Percentiles rank a stretch among this genome's conserved stretches.
Conservation (phyloP, 2,329 filamentous ascomycete genomes). For the Fusarium burgessii region DNA sequence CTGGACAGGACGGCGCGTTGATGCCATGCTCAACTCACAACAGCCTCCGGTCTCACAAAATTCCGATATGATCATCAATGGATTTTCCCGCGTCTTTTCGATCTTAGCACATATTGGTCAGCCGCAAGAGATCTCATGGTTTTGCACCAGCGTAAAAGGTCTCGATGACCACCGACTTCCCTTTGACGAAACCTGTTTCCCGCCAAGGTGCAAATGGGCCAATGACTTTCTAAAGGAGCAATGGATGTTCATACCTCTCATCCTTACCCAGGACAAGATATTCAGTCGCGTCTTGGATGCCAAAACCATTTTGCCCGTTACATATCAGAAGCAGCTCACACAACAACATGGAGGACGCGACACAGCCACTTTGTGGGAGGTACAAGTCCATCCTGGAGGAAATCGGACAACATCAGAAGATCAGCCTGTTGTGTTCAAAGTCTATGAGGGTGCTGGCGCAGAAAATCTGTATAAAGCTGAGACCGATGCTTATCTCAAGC, state of each 20-base stretch:
- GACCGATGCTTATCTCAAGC: neutral
- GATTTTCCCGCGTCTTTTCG: neutral
- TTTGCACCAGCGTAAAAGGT: fast-evolving
- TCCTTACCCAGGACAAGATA: neutral
- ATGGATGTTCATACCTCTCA: slow-evolving; percentile 27
- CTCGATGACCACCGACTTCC: neutral
- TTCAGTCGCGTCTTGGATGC: neutral
- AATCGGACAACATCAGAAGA: neutral
- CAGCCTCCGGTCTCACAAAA: neutral
- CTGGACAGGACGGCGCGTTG: neutral
- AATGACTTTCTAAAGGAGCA: neutral
- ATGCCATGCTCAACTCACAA: neutral
- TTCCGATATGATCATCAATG: neutral
- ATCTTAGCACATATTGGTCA: neutral
- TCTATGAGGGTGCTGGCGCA: neutral
- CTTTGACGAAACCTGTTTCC: neutral
- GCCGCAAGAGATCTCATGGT: neutral
- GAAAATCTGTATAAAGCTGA: slow-evolving; percentile 2
- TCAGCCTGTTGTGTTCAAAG: slow-evolving; percentile 21
- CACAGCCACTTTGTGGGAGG: neutral
- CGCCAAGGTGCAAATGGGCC: neutral
- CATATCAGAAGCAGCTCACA: neutral
- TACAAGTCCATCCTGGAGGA: neutral
- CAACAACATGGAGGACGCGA: neutral
- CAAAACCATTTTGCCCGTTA: slow-evolving; percentile 4